Evolutionary conservation across 2,329 filamentous ascomycete genomes (phyloP), one percentile per base, ranked within the genome.

Genomic region (Colletotrichum theobromicola): DNA sequence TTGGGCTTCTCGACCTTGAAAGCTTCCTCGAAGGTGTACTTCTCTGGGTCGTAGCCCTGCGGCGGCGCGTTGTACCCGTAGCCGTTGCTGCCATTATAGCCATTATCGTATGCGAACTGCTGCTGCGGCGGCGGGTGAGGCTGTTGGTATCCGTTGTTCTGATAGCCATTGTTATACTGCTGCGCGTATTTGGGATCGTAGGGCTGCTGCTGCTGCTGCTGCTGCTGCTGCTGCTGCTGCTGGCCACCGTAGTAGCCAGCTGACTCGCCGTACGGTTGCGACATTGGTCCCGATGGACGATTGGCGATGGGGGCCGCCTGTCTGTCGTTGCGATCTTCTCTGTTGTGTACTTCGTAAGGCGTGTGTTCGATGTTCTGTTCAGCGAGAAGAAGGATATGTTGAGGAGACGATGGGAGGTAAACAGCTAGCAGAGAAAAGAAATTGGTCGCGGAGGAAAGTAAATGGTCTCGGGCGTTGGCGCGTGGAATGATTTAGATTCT

Each of bases 1-100:
- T 96, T 97, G n/a, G 95, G 95, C 77, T 87, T 92, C 66, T 94
- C 90, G 67, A 98, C 84, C 84, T 93, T 93, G 88, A 98, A 98
- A 2, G 92, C 91, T 80, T 98, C 90, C 24, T 96, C 92, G 81
- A 97, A 98, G 34, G 85, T 85, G 37, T 86, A 85, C 80, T 90
- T 90, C 76, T 89, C 87, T 67, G 83, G 82, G 55, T 84, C 81
- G 35, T 81, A 77, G 66, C 85, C 80, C 3, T 83, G 82, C 13
- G 83, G 82, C 61, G 74, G 75, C 57, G 75, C 67, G 67, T 84
- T 82, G 77, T 83, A 85, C 28, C 81, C 81, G 67, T 84, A 83
- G 4, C 78, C 76, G 15, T 79, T 80, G 64, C 82, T 80, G 16
- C 72, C 75, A 15, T 76, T 61, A 13, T 50, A 50, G 5, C 42